Base-by-base conservation (phyloP, 2,329 filamentous ascomycete genomes). In the Neonectria ditissima region DNA sequence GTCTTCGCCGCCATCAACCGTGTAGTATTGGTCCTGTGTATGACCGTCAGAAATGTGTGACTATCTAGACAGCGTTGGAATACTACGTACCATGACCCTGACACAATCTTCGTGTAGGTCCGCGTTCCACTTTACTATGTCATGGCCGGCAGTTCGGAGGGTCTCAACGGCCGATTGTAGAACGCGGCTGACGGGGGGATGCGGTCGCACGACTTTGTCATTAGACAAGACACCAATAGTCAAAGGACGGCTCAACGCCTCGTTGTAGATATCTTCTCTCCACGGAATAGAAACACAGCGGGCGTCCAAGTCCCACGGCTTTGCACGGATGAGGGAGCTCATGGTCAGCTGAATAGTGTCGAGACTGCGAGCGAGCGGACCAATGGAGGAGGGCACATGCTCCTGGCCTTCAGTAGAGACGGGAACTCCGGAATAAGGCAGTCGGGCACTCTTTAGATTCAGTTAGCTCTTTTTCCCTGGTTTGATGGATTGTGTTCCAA, bases 401-500 rank as follows among this genome's bases (percentile, higher is more conserved):
- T 89, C 86, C 69, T 90, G 88, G 2, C 88, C 87, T 43, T 89
- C 87, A 0, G 85, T 89, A 0, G 87, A 89, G 0, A 90, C 87
- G 0, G 86, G 80, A 0, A 88, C 85, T 0, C 86, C 87, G 13
- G 81, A 72, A 54, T 90, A 90, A 0, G 88, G 86, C 1, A 89
- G 72, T 6, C 88, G 81, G 2, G 80, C 79, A 66, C 84, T 89
- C 86, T 89, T 32, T 0, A 1, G 1, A 1, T 5, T 3, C 30
- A 2, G 26, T 47, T 24, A 32, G 14, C 28, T 5, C 5, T n/a
- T 16, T 3, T 11, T n/a, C 20, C 20, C 22, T 6, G 26, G n/a
- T 13, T 4, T 18, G n/a, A 8, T 24, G 6, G 7, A 2, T 10
- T 5, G 3, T 8, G 6, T 1, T 11, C 9, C 2, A 41, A 11